Base-by-base conservation (phyloP, 169 alveolate genomes). In the Prorocentrum cordatum region DNA sequence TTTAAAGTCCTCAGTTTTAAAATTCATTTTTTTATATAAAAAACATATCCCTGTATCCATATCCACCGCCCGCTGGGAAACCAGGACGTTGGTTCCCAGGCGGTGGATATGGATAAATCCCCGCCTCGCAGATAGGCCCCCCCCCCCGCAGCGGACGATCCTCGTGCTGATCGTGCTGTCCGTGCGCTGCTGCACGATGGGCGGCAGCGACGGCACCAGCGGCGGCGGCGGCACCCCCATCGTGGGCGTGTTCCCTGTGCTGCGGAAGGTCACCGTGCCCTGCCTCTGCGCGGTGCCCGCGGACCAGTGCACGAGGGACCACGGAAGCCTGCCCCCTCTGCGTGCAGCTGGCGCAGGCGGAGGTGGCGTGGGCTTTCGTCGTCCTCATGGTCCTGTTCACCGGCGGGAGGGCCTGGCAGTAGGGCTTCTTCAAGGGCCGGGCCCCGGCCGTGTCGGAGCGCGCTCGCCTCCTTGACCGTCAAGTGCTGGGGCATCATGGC, bases 401-500 rank as follows among this genome's bases (percentile, higher is more conserved):
- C 20, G 90, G 62, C 24, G 90, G 90, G 33, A 45, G 39, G 27
- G 62, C 90, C 29, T 80, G 90, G 90, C 90, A 80, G 68, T 9
- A 80, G 12, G 90, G 90, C 33, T 80, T 80, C 90, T 80, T 80
- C 90, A 80, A 14, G 58, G 90, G 90, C 36, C 62, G 90, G 90
- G 90, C 61, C 68, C 31, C 33, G 22, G 62, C 90, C 22, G 71
- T 68, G 18, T 12, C n/a, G 18, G 47, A 12, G 90, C 36, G 90
- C 62, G 31, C 54, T 80, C 54, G 68, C 90, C 39, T 80, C 90
- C 79, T 80, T 80, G 68, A 80, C 90, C 27, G 62, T 80, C 64
- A 75, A 42, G 54, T n/a, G n/a, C n/a, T n/a, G n/a, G n/a, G n/a
- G n/a, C n/a, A 66, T 45, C 9, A 26, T 66, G 79, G 61, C 61